Percentiles rank a stretch among this genome's conserved stretches.
phyloP scores from a whole-genome alignment of 306 rosid genomes.

The Medicago ruthenica region DNA sequence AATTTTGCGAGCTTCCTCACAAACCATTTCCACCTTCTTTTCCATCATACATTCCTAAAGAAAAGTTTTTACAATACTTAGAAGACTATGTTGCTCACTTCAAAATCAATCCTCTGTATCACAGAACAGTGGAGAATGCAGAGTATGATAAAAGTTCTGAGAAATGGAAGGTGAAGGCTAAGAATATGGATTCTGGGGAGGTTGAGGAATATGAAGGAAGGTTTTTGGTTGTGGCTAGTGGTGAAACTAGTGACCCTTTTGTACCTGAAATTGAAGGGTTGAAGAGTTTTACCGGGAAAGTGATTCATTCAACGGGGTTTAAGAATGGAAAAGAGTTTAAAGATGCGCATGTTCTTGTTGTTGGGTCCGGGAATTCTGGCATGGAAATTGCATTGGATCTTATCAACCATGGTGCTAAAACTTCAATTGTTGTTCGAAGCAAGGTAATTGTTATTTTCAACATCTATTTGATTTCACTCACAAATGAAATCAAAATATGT shows the following conservation, averaged over 20 bases:
- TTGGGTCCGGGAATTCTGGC: slow-evolving; percentile 82
- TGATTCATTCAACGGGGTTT: slow-evolving; percentile 64
- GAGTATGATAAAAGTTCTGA: slow-evolving; percentile 25
- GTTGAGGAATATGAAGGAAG: slow-evolving; percentile 52
- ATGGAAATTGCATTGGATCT: slow-evolving; percentile 75
- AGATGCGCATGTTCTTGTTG: slow-evolving; percentile 64
- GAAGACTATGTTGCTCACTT: slow-evolving; percentile 67
- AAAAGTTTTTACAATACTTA: slow-evolving; percentile 52
- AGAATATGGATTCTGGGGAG: slow-evolving; percentile 20
- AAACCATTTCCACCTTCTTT: slow-evolving; percentile 53
- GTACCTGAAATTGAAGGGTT: slow-evolving; percentile 61
- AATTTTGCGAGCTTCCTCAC: slow-evolving; percentile 65
- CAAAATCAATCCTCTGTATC: slow-evolving; percentile 54
- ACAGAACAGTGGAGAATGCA: slow-evolving; percentile 53
- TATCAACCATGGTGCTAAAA: slow-evolving; percentile 57
- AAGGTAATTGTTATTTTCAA: slow-evolving; percentile 52
- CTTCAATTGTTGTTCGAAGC: slow-evolving; percentile 67
- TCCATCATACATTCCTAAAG: slow-evolving; percentile 57
- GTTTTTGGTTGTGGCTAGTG: slow-evolving; percentile 73
- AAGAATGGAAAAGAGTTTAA: slow-evolving; percentile 54
- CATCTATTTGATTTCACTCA: no score
- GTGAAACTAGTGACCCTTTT: slow-evolving; percentile 59
- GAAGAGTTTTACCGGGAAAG: slow-evolving; percentile 51
- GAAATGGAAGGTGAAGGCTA: slow-evolving; percentile 61
- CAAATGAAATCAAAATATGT: background rate